These are phyloP conservation scores for Exophiala calicioides DNA, from an alignment of 2,329 filamentous ascomycete species.

Conservation along the genomic window DNA sequence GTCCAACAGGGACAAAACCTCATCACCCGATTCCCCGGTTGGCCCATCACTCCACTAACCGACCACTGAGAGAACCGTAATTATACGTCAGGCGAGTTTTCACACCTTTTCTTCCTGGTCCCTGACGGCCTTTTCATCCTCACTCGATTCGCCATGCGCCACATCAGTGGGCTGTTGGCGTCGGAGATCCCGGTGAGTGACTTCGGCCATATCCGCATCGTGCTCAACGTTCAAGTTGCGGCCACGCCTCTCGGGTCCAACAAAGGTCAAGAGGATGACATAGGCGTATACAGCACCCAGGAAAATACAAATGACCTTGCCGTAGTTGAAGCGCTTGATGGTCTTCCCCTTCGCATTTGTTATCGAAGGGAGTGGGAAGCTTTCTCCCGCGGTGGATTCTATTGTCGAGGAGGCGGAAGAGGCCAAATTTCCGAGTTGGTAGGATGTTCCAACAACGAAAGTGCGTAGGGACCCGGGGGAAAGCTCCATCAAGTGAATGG, in stretches of 20 bases:
- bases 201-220: slow-evolving; percentile 49
- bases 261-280: slow-evolving; percentile 52
- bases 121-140: slow-evolving; percentile 26
- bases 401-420: slow-evolving; percentile 69
- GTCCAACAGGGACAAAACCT: no score
- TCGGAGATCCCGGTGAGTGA: slow-evolving; percentile 30
- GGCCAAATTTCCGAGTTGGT: slow-evolving; percentile 65
- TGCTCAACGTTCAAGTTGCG: slow-evolving; percentile 50
- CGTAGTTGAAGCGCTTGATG: slow-evolving; percentile 66
- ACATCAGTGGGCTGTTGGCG: slow-evolving; percentile 15
- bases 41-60: background rate
- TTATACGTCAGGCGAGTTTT: no score
- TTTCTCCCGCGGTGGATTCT: slow-evolving; percentile 72
- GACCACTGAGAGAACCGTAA: background rate
- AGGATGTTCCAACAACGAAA: slow-evolving; percentile 63
- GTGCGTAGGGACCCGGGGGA: slow-evolving; percentile 62
- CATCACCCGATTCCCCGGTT: no score
- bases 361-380: slow-evolving; percentile 65
- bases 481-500: slow-evolving; percentile 67
- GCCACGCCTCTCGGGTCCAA: slow-evolving; percentile 53
- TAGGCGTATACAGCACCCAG: slow-evolving; percentile 78
- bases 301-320: slow-evolving; percentile 85
- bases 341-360: slow-evolving; percentile 45
- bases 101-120: slow-evolving; percentile 19
- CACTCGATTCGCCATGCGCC: slow-evolving; percentile 16